phyloP scores from a whole-genome alignment of 2,329 filamentous ascomycete species.

The Fonsecaea pedrosoi region DNA sequence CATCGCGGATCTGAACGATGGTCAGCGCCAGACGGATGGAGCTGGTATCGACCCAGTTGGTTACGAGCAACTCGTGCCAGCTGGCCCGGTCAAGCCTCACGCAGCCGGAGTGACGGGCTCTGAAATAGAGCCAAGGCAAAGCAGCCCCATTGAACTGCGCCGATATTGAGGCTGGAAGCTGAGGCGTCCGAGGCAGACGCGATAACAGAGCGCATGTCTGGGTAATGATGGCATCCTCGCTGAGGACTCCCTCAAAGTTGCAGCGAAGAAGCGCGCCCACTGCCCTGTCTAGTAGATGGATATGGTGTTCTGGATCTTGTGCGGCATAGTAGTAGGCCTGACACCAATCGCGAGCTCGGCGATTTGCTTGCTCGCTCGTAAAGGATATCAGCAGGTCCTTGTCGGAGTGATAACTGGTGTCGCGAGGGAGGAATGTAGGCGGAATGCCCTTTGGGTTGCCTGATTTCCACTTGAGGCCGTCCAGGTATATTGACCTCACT shows the following conservation, averaged over 20 bases:
- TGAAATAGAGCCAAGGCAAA: background rate
- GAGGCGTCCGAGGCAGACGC: background rate
- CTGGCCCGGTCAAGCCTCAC: background rate
- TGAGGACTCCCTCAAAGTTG: background rate
- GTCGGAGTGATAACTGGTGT: background rate
- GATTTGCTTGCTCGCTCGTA: background rate
- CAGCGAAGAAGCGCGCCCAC: background rate
- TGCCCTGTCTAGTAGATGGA: background rate
- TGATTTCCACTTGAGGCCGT: slow-evolving; percentile 1
- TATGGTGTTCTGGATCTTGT: background rate
- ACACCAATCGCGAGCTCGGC: background rate
- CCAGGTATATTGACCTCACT: background rate
- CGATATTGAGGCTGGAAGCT: background rate
- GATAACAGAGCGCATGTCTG: background rate
- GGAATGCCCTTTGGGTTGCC: background rate
- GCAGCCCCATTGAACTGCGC: background rate
- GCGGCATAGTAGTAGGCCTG: slow-evolving; percentile 2
- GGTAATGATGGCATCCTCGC: background rate
- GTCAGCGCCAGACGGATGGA: background rate
- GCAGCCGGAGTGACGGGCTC: background rate
- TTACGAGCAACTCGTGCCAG: background rate
- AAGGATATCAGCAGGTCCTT: background rate
- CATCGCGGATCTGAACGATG: background rate
- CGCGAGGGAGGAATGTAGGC: background rate
- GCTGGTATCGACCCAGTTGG: background rate